Conservation (phyloP, 2,329 filamentous ascomycete genomes). For the Pestalotiopsis sp. region DNA sequence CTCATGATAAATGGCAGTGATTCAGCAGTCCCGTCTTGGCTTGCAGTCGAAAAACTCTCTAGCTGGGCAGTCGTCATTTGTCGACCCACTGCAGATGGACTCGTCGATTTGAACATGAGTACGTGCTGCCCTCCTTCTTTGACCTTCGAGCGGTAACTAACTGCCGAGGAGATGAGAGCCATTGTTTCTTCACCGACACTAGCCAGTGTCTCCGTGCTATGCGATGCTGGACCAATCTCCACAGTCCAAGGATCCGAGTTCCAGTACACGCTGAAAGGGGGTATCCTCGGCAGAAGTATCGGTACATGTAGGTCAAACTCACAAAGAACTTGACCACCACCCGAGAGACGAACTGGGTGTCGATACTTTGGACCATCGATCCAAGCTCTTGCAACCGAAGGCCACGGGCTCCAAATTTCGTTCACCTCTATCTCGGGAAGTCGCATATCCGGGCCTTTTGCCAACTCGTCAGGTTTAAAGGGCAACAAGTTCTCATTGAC, state of each 20-base stretch:
- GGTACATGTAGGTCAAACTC: slow-evolving; percentile 49
- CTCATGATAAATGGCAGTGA: slow-evolving; percentile 43
- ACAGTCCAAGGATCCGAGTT: slow-evolving; percentile 40
- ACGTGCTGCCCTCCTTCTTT: slow-evolving; percentile 40
- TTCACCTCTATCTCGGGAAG: slow-evolving; percentile 37
- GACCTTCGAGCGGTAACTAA: slow-evolving; percentile 47
- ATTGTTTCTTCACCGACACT: slow-evolving; percentile 44
- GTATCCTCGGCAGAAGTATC: slow-evolving; percentile 37
- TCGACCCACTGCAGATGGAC: slow-evolving; percentile 20
- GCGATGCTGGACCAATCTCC: slow-evolving; percentile 25
- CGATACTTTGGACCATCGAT: slow-evolving; percentile 31
- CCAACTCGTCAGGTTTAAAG: slow-evolving; percentile 42
- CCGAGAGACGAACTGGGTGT: slow-evolving; percentile 36
- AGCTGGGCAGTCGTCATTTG: slow-evolving; percentile 11
- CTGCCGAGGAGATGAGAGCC: slow-evolving; percentile 49
- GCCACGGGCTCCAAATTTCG: slow-evolving; percentile 50
- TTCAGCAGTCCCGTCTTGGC: slow-evolving; percentile 18
- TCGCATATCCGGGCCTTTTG: slow-evolving; percentile 40
- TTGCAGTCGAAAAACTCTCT: slow-evolving; percentile 18
- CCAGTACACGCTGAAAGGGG: slow-evolving; percentile 42
- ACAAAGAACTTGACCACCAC: slow-evolving; percentile 33
- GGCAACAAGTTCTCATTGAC: slow-evolving; percentile 81
- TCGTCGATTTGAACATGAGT: slow-evolving; percentile 40
- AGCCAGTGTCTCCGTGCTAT: slow-evolving; percentile 19
- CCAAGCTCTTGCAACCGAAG: slow-evolving; percentile 46